A percentile compares a stretch with the other conserved stretches of the same genome.
These are phyloP conservation scores for Parascedosporium putredinis DNA, from an alignment of 2,329 filamentous ascomycete species.

Conservation along the genomic window DNA sequence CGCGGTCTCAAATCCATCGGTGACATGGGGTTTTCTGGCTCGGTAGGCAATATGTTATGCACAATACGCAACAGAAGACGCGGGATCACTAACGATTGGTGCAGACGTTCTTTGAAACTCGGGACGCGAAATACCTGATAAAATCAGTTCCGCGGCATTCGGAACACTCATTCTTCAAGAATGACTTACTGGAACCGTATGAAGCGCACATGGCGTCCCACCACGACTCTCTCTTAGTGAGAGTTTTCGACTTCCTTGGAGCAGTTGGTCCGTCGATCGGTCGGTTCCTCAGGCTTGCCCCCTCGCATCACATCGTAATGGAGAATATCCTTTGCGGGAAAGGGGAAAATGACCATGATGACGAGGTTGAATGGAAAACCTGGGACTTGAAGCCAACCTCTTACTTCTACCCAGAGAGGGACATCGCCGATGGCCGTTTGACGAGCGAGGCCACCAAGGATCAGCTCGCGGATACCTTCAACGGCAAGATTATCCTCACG, in stretches of 20 bases:
- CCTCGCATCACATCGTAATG: constrained; percentile 68
- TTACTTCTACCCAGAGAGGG: constrained; percentile 68
- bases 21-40: background rate
- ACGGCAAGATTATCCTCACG: constrained; percentile 52
- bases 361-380: constrained; percentile 49
- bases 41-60: background rate
- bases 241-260: constrained; percentile 61
- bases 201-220: constrained; percentile 50
- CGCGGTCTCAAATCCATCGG: background rate
- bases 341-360: constrained; percentile 25
- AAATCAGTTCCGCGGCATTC: constrained; percentile 62
- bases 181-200: constrained; percentile 57
- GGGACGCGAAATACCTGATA: constrained; percentile 56
- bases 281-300: constrained; percentile 46
- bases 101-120: constrained; percentile 57
- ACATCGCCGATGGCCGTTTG: constrained; percentile 54
- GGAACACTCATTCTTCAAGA: constrained; percentile 59
- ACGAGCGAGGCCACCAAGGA: constrained; percentile 55
- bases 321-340: constrained; percentile 61
- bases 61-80: background rate
- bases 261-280: constrained; percentile 47
- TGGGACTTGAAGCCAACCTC: constrained; percentile 66
- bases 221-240: constrained; percentile 52
- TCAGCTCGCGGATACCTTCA: constrained; percentile 56
- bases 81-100: background rate